Base-by-base conservation (phyloP, 208 protist genomes). In the Crithidia bombi region DNA sequence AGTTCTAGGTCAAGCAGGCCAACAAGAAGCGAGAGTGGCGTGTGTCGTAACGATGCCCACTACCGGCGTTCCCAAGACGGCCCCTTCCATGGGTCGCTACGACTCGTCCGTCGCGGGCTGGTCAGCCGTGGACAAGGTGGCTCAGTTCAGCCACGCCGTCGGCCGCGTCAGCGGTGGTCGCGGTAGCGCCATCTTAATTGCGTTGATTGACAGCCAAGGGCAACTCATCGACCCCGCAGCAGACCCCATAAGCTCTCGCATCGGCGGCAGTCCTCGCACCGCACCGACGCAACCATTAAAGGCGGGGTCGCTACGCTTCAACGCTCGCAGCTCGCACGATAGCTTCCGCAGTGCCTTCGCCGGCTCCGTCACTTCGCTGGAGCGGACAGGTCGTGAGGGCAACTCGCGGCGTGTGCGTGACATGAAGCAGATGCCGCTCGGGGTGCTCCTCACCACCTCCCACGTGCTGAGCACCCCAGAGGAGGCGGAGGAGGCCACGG, bases 401-500 rank as follows among this genome's bases (percentile, higher is more conserved):
- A 32, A 65, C 23, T 6, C 64, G 21, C 51, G 49, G 23, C 55
- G 43, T 0, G 26, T 4, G 23, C 35, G 21, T 0, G 52, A 58
- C 36, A 62, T 17, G 39, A 49, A 59, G 28, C 30, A 54, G 21
- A 33, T 55, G 25, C 43, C 65, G 36, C 59, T 80, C 25, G 87
- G 79, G 2, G 79, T 94, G 7, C 68, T 96, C 35, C 87, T 96
- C 17, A 93, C 91, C 23, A 93, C 91, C 9, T 90, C 87, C 3
- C 67, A 79, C 49, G 91, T 96, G 0, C 75, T 94, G 30, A 61
- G 80, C 35, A 78, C 25, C 38, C 75, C 73, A 14, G 79, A 86
- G 36, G 66, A 67, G 35, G 62, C 66, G 12, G 56, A 69, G 15
- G 62, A 49, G 2, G 52, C 66, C 19, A 85, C 65, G 0, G 84